A percentile compares a stretch with the other conserved stretches of the same genome.
phyloP scores from a whole-genome alignment of 805 yeast species.

The Cyberlindnera meyerae region DNA sequence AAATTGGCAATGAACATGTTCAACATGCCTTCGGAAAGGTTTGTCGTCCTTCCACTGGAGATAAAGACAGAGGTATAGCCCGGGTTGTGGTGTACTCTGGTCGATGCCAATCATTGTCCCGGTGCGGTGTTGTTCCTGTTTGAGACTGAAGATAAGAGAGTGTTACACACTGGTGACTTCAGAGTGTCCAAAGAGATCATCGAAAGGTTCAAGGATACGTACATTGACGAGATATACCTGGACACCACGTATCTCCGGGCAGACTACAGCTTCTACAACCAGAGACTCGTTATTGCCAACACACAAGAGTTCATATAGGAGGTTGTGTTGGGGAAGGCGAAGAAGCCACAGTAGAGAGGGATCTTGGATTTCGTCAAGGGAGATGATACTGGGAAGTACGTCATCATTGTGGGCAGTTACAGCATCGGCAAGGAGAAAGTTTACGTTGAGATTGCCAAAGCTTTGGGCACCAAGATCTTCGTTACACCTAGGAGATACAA shows the following conservation, averaged over 20 bases:
- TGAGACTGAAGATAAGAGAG: slow-evolving; percentile 34
- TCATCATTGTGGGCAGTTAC: slow-evolving; percentile 76
- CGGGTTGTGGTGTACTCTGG: slow-evolving; percentile 48
- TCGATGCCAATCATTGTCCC: slow-evolving; percentile 96
- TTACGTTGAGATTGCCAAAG: slow-evolving; percentile 60
- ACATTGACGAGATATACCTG: slow-evolving; percentile 62
- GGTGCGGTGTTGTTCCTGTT: slow-evolving; percentile 84
- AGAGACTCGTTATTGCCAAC: slow-evolving; percentile 56
- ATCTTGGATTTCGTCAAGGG: slow-evolving; percentile 34
- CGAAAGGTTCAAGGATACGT: slow-evolving; percentile 19
- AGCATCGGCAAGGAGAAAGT: slow-evolving; percentile 89
- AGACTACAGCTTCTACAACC: slow-evolving; percentile 70
- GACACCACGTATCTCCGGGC: slow-evolving; percentile 91
- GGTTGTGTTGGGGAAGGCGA: slow-evolving; percentile 16
- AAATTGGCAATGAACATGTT: slow-evolving; percentile 40
- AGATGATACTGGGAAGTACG: slow-evolving; percentile 34
- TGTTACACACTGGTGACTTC: slow-evolving; percentile 91
- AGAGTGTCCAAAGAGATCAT: slow-evolving; percentile 52
- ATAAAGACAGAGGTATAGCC: slow-evolving; percentile 23
- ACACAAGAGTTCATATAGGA: slow-evolving; percentile 43
- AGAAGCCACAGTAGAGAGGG: slow-evolving; percentile 12
- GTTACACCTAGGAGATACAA: slow-evolving; percentile 33
- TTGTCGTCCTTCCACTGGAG: slow-evolving; percentile 39
- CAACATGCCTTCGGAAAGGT: slow-evolving; percentile 42
- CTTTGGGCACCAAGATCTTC: slow-evolving; percentile 49